These are phyloP conservation scores for Plasmodium fragile DNA, from an alignment of 169 alveolate genomes.

Conservation along the genomic window DNA sequence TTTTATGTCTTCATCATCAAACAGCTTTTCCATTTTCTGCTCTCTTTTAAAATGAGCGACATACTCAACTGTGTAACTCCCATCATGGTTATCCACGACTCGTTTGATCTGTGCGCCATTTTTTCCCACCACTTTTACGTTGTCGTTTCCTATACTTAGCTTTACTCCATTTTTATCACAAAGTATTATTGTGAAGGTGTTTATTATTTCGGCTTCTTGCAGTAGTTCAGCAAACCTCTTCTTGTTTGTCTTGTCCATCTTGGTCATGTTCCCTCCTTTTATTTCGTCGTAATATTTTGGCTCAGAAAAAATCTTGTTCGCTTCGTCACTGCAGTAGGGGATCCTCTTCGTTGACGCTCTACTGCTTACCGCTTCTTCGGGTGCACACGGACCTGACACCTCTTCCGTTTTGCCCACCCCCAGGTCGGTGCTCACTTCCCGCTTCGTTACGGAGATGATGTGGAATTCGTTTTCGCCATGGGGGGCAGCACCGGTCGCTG, in stretches of 20 bases:
- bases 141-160: slow-evolving; percentile 64
- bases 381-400: neutral
- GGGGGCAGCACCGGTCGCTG: neutral
- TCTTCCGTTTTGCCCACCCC: neutral
- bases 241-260: slow-evolving; percentile 34
- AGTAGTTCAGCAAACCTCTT: slow-evolving; percentile 21
- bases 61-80: slow-evolving; percentile 70
- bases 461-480: neutral
- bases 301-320: neutral
- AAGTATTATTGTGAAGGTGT: slow-evolving; percentile 32
- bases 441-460: neutral
- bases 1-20: slow-evolving; percentile 17
- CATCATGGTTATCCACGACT: slow-evolving; percentile 69
- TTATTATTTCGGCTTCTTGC: slow-evolving; percentile 13
- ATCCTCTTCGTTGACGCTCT: neutral
- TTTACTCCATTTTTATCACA: slow-evolving; percentile 70
- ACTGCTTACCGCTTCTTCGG: neutral
- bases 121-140: slow-evolving; percentile 65
- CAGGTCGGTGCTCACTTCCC: neutral
- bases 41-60: slow-evolving; percentile 23
- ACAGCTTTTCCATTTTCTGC: slow-evolving; percentile 12
- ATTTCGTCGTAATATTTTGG: slow-evolving; percentile 32
- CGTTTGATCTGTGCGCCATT: slow-evolving; percentile 72
- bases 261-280: neutral
- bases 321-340: slow-evolving; percentile 13